Percentiles rank a stretch among this genome's conserved stretches.
These are phyloP conservation scores for Podaxis sp. DNA, from an alignment of 768 basidiomycete species.

Conservation along the genomic window DNA sequence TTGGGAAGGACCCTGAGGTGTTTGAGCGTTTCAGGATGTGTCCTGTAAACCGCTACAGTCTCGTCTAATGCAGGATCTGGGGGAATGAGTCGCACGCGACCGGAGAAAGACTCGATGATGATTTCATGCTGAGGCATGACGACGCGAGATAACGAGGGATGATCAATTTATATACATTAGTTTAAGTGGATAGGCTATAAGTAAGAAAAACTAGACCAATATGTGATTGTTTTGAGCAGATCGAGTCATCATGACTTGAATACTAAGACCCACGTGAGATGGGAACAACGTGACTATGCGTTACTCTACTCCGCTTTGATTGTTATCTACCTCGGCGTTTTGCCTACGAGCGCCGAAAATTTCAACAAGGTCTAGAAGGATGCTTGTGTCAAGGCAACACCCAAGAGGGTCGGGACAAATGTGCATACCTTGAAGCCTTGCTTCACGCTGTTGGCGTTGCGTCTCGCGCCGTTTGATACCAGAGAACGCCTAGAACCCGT, in stretches of 20 bases:
- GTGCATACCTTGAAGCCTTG: slow-evolving; percentile 69
- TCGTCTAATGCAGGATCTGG: slow-evolving; percentile 35
- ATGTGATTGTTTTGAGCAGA: background rate
- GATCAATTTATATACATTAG: background rate
- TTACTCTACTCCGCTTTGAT: background rate
- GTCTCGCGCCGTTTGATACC: slow-evolving; percentile 78
- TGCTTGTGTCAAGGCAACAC: background rate
- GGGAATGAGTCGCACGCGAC: slow-evolving; percentile 31
- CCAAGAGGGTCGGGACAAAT: background rate
- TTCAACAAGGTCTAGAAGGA: slow-evolving; percentile 53
- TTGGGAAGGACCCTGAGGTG: slow-evolving; percentile 39
- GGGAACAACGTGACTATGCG: too few relatives aligned
- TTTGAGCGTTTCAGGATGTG: slow-evolving; percentile 35
- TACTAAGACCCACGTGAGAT: too few relatives aligned
- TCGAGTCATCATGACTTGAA: slow-evolving; percentile 1
- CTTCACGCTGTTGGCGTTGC: slow-evolving; percentile 73
- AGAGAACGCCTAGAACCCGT: slow-evolving; percentile 66
- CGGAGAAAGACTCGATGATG: slow-evolving; percentile 32
- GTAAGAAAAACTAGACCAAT: background rate
- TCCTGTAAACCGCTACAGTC: slow-evolving; percentile 31
- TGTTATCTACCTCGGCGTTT: background rate
- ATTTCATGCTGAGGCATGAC: slow-evolving; percentile 23
- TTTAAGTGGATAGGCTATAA: background rate
- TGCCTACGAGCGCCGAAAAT: slow-evolving; percentile 30
- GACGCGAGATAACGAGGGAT: background rate